Conservation (phyloP, 129 eudicot species). For the Escallonia rubra region DNA sequence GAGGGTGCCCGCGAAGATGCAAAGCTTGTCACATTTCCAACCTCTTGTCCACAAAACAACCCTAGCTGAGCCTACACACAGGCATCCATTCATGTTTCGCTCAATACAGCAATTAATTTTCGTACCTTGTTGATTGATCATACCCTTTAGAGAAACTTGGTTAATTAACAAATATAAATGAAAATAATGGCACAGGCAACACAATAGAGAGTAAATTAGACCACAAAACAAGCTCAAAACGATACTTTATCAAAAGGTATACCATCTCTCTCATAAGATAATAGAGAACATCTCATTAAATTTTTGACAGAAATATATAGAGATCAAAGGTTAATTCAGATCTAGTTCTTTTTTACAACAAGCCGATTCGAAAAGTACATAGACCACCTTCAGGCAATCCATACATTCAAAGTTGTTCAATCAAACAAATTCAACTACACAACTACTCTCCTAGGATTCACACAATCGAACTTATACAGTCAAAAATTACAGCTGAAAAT, state of each 20-base stretch:
- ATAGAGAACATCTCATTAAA: too few species aligned
- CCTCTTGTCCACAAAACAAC: constrained; percentile 75
- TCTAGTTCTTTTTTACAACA: too few species aligned
- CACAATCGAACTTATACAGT: too few species aligned
- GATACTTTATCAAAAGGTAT: background rate
- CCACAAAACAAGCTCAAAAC: background rate
- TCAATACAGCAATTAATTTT: constrained; percentile 38
- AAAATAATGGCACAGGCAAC: background rate
- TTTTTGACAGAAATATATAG: too few species aligned
- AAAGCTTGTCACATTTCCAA: constrained; percentile 68
- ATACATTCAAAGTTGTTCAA: too few species aligned
- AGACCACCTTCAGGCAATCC: too few species aligned
- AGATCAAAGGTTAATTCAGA: too few species aligned
- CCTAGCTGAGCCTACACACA: constrained; percentile 99
- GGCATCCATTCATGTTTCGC: constrained; percentile 59
- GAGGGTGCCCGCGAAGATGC: constrained; percentile 50
- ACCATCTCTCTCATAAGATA: background rate
- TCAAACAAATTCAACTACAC: too few species aligned
- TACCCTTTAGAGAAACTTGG: background rate
- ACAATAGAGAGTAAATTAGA: background rate
- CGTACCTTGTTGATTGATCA: constrained; percentile 17
- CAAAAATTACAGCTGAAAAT: too few species aligned
- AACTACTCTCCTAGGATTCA: too few species aligned
- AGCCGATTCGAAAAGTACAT: too few species aligned
- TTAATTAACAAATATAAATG: background rate